Base-by-base conservation (phyloP, 2,329 filamentous ascomycete species). In the Cordyceps tenuipes region DNA sequence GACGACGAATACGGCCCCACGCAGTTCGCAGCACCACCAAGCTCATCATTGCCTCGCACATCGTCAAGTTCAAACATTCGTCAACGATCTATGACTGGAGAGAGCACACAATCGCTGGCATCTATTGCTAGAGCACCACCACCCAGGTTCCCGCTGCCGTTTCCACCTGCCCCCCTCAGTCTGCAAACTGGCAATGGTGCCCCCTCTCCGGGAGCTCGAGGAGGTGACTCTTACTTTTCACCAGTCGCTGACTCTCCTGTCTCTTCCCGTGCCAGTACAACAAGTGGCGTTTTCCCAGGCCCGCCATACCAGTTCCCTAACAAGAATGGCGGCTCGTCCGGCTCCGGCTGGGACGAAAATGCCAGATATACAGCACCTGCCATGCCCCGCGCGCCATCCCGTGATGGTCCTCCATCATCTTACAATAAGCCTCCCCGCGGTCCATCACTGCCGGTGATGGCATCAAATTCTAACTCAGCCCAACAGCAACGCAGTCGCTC, bases 161-260 rank as follows among this genome's bases (percentile, higher is more conserved):
- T 81, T 31, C 79, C 79, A 0, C 78, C 82, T 1, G 71, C 72
- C 2, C 73, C 82, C 46, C 80, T 96, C 49, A 91, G 85, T 63
- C 74, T 97, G 29, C 89, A 93, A 67, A 86, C 82, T 0, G 76
- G 80, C 63, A 64, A 68, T 19, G 70, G 76, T 50, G 73, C 78
- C 54, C 72, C 74, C 57, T 90, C 88, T 15, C 88, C 90, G 1
- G 77, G 79, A 29, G 78, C 83, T 21, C 80, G 83, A 56, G 79
- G 77, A 41, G 83, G 79, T n/a, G 90, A 91, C 61, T 97, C 92
- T 3, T 97, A 97, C 74, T 99, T 99, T 73, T 97, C 93, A 0
- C 94, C 94, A 0, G 82, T 87, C 2, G 82, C 81, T 39, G 92
- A 97, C 59, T 91, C 89, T 0, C 89, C 90, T 10, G 85, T 85